Evolutionary conservation across 192 early-diverging fungal species (phyloP).

Genomic region (Coemansia sp.): DNA sequence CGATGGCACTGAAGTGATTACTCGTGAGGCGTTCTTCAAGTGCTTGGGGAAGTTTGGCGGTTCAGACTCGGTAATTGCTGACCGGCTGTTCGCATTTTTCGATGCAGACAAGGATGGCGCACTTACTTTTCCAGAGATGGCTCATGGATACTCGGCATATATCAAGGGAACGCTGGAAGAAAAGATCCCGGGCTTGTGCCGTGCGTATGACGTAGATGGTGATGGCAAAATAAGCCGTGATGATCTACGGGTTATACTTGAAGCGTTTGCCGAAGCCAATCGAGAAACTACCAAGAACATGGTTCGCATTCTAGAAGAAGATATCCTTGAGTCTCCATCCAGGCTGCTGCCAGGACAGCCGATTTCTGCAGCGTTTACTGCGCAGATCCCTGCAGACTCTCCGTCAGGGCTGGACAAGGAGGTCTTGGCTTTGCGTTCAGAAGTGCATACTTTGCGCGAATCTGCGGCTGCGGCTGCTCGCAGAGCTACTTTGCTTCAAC

Average conservation of each 20-base stretch:
- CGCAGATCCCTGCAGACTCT: conserved; percentile 63
- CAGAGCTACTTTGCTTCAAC: conserved; percentile 21
- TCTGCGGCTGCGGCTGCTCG: conserved; percentile 18
- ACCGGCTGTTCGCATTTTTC: conserved; percentile 85
- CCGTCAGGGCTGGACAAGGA: conserved; percentile 35
- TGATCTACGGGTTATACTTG: conserved; percentile 86
- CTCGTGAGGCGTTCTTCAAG: conserved; percentile 71
- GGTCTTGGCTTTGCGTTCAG: conserved; percentile 41
- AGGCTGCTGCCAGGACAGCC: conserved; percentile 64
- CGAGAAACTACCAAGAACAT: conserved; percentile 87
- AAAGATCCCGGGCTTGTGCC: conserved; percentile 73
- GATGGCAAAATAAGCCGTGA: conserved; percentile 81
- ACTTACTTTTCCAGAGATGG: conserved; percentile 83
- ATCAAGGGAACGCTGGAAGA: conserved; percentile 89
- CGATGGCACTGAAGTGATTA: conserved; percentile 69
- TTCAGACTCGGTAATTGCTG: conserved; percentile 79
- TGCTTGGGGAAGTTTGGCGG: conserved; percentile 85
- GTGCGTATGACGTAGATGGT: conserved; percentile 87
- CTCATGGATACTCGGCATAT: conserved; percentile 73
- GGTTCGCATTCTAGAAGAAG: conserved; percentile 85
- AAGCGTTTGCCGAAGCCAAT: conserved; percentile 86
- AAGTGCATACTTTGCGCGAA: conserved; percentile 21
- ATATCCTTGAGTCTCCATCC: conserved; percentile 61
- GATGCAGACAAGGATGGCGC: conserved; percentile 77
- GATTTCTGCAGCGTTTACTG: conserved; percentile 85